phyloP scores from a whole-genome alignment of 352 stramenopile genomes.

The Phytophthora pseudosyringae region DNA sequence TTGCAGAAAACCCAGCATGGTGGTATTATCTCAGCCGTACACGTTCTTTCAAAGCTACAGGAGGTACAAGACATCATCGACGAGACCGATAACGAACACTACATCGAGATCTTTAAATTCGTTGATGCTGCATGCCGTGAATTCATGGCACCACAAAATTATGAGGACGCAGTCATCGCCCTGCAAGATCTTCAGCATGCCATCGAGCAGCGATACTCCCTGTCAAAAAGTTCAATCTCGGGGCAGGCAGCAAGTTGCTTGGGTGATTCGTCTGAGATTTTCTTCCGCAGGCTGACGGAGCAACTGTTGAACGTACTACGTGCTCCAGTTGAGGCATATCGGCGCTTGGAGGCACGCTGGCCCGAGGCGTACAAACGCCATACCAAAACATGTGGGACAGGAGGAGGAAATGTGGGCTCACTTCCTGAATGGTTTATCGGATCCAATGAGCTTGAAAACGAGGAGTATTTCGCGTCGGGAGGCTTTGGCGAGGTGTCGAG shows the following conservation, averaged over 20 bases:
- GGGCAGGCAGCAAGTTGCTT: not conserved
- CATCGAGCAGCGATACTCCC: not conserved
- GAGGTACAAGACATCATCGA: not conserved
- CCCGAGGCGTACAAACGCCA: not conserved
- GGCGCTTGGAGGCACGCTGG: not conserved
- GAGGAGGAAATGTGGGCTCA: not conserved
- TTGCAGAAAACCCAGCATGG: not conserved
- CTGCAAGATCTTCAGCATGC: not conserved
- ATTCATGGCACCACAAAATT: not conserved
- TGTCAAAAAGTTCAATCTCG: not conserved
- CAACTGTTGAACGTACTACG: slow-evolving; percentile 1
- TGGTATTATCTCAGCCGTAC: not conserved
- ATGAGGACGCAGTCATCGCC: not conserved
- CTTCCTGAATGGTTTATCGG: slow-evolving; percentile 14
- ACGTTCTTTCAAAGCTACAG: not conserved
- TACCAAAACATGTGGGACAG: not conserved
- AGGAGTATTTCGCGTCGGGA: not conserved
- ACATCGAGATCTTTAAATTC: not conserved
- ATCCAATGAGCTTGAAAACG: slow-evolving; percentile 5
- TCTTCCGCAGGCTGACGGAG: slow-evolving; percentile 2
- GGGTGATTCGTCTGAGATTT: not conserved
- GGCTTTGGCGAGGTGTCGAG: slow-evolving; percentile 7
- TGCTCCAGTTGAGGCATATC: not conserved
- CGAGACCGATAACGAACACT: not conserved
- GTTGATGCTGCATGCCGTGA: not conserved